These are phyloP conservation scores for Euphorbia celastroides DNA, from an alignment of 441 rosid genomes.

Conservation along the genomic window DNA sequence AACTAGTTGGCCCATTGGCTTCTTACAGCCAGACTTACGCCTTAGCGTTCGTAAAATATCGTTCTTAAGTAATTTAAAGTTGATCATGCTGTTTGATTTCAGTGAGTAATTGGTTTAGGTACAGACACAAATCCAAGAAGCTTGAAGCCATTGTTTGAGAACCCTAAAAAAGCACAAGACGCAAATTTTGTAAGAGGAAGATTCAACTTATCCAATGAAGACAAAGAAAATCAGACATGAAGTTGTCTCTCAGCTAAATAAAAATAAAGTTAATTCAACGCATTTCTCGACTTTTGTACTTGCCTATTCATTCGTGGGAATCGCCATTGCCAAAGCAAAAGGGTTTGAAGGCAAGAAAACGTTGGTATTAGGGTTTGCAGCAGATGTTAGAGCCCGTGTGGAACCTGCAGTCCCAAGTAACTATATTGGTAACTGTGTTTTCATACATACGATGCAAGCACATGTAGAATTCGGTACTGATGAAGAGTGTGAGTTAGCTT, in stretches of 20 bases:
- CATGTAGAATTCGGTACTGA: neutral
- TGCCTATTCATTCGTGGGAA: neutral
- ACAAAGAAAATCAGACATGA: neutral
- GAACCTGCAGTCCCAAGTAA: conserved; percentile 13
- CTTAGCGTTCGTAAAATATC: neutral
- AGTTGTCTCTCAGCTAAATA: neutral
- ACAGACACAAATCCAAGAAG: conserved; percentile 1
- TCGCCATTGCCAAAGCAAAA: conserved; percentile 9
- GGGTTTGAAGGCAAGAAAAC: neutral
- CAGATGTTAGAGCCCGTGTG: conserved; percentile 14
- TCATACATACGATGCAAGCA: too few species aligned
- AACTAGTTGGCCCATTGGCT: too few species aligned
- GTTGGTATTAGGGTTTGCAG: neutral
- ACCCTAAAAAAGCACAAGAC: too few species aligned
- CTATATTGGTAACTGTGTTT: conserved; percentile 14
- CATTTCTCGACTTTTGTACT: conserved; percentile 13
- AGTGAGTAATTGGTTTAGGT: too few species aligned
- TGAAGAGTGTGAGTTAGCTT: neutral
- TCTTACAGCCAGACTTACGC: too few species aligned
- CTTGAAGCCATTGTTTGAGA: conserved; percentile 2
- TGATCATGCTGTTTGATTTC: too few species aligned
- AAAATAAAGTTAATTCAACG: neutral
- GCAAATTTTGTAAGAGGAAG: conserved; percentile 18
- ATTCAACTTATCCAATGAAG: neutral
- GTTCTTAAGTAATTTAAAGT: neutral